phyloP scores from a whole-genome alignment of 305 asterid genomes.

The Striga hermonthica region DNA sequence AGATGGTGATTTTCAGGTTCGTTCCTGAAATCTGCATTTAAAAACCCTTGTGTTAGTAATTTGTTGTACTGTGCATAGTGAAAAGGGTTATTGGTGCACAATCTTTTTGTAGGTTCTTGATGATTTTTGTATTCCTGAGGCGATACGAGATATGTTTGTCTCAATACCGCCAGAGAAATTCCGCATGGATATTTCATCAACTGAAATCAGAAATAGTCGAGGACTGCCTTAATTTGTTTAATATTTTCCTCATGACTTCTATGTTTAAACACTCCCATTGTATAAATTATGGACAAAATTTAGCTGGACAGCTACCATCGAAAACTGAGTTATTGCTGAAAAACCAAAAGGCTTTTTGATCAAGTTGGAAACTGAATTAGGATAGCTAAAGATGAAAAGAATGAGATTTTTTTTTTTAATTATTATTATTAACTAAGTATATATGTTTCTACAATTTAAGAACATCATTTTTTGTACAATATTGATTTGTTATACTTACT shows the following conservation, averaged over 20 bases:
- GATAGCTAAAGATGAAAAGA: not conserved
- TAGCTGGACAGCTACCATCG: too few relatives aligned
- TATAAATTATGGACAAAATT: not conserved
- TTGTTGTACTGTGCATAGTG: not conserved
- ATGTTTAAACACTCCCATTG: not conserved
- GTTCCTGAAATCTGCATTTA: not conserved
- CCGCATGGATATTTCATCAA: slow-evolving; percentile 78
- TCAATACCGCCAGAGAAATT: slow-evolving; percentile 74
- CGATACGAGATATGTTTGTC: slow-evolving; percentile 68
- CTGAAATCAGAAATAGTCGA: slow-evolving; percentile 62
- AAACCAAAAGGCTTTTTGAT: too few relatives aligned
- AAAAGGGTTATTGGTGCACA: slow-evolving; percentile 9
- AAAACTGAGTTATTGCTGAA: too few relatives aligned
- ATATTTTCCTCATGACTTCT: not conserved
- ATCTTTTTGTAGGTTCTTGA: slow-evolving; percentile 61
- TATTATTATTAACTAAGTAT: too few relatives aligned
- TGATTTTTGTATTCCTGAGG: slow-evolving; percentile 68
- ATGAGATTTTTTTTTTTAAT: too few relatives aligned
- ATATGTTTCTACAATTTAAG: not conserved
- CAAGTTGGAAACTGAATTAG: not conserved
- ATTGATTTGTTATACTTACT: too few relatives aligned
- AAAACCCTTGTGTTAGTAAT: not conserved
- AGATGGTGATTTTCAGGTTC: slow-evolving; percentile 73
- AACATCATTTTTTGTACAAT: too few relatives aligned
- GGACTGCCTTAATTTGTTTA: slow-evolving; percentile 31